These are phyloP conservation scores for Chrysosphaeria jannelii DNA, from an alignment of 2,329 filamentous ascomycete genomes.

Conservation along the genomic window DNA sequence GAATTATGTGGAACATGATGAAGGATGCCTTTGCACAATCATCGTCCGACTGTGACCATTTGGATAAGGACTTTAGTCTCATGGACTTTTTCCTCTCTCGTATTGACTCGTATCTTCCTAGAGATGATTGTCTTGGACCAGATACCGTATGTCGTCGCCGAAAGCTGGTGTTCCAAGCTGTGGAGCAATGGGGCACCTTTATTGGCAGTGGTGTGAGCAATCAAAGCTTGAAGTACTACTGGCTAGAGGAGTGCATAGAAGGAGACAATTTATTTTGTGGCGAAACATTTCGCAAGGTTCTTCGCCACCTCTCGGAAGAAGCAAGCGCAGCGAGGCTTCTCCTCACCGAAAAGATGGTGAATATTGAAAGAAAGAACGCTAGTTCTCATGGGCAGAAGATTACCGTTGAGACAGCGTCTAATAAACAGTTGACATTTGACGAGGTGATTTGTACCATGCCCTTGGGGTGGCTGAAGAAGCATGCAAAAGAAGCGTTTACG, in stretches of 20 bases:
- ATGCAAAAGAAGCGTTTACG: conserved; percentile 23
- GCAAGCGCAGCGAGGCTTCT: too few species aligned
- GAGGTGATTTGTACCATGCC: conserved; percentile 38
- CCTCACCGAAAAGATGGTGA: too few species aligned
- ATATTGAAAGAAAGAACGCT: too few species aligned
- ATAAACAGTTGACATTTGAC: conserved; percentile 29
- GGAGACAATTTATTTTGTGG: too few species aligned
- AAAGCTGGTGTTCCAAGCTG: conserved; percentile 17
- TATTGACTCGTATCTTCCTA: conserved; percentile 9
- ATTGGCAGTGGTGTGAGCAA: conserved; percentile 30
- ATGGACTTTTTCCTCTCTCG: conserved; percentile 23
- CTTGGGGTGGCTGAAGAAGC: conserved; percentile 35
- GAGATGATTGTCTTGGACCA: conserved; percentile 8
- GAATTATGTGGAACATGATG: conserved; percentile 35
- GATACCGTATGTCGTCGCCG: conserved; percentile 9
- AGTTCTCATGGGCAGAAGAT: too few species aligned
- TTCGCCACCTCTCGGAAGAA: too few species aligned
- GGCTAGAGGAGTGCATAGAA: conserved; percentile 50
- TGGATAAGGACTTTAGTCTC: conserved; percentile 16
- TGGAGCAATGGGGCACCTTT: conserved; percentile 40
- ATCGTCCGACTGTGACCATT: conserved; percentile 21
- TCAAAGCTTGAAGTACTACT: conserved; percentile 49
- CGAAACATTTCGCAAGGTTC: too few species aligned
- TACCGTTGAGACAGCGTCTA: too few species aligned
- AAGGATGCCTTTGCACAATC: conserved; percentile 36